Evolutionary conservation across 228 moss, liverwort and hornwort genomes (phyloP), one percentile per base, ranked within the genome.

Genomic region (Sphagnum magellanicum): DNA sequence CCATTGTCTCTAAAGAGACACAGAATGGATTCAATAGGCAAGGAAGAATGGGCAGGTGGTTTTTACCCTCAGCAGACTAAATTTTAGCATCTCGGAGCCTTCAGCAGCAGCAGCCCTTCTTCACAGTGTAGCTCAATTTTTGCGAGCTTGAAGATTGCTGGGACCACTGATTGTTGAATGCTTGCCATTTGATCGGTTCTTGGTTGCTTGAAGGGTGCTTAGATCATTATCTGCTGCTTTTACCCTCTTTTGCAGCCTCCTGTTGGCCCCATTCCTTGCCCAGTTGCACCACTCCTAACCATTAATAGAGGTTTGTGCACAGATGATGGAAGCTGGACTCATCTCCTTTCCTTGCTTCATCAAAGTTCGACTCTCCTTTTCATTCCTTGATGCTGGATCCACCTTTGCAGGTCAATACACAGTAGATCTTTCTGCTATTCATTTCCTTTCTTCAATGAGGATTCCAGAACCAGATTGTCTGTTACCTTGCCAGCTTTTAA

Each of bases 81-180:
- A 87, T 68, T 93, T 97, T 71, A 97, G 62, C 62, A 79, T 85
- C 48, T 97, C 85, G 6, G 87, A 90, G 7, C 95, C 95, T 71
- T 92, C 89, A 12, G n/a, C 48, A 52, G 85, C 85, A 69, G 79
- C 73, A 5, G 90, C 68, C 57, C 93, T 83, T 67, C 93, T 97
- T 58, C 93, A 87, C 46, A 91, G 84, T 57, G 89, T 83, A 0
- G 82, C 93, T 64, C 93, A 80, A 76, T 93, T 91, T 46, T 90
- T 89, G 47, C 93, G 84, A 10, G 97, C 97, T 71, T 85, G 84
- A 52, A 78, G 11, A 60, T 48, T 79, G 71, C n/a, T 76, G 60
- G 65, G 6, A 67, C 74, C 4, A 71, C 55, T 84, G 63, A 47
- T 8, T 68, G 13, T 75, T 16, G 69, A 60, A 5, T 65, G 68